These are phyloP conservation scores for Suaeda aralocaspica DNA, from an alignment of 148 eudicot genomes.

Conservation along the genomic window DNA sequence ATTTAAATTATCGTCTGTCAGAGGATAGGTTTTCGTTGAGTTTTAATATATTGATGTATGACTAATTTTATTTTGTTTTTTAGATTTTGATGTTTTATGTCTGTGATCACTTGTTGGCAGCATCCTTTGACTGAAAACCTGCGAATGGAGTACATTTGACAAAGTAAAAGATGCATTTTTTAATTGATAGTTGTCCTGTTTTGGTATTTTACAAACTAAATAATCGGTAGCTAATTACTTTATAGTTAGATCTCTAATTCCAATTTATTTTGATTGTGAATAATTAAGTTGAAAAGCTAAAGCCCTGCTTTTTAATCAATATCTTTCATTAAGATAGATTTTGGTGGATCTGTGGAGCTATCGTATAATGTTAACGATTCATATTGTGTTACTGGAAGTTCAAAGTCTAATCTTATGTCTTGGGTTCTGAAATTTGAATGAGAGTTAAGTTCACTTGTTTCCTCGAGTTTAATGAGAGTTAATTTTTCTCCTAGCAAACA, in stretches of 20 bases:
- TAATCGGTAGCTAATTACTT: not conserved
- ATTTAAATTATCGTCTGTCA: not conserved
- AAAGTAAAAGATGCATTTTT: not conserved
- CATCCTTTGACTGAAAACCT: not conserved
- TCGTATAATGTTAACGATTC: not conserved
- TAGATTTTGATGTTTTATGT: too few species aligned
- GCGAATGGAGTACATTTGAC: not conserved
- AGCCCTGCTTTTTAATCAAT: not conserved
- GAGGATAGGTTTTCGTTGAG: too few species aligned
- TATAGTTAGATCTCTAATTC: not conserved
- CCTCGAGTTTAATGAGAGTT: not conserved
- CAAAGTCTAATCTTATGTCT: not conserved
- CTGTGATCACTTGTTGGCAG: slow-evolving; percentile 1
- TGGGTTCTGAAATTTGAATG: too few species aligned
- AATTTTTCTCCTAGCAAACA: not conserved
- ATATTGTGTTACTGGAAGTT: not conserved
- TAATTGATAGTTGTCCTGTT: not conserved
- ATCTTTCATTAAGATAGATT: not conserved
- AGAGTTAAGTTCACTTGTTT: not conserved
- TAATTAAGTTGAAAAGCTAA: too few species aligned
- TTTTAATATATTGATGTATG: too few species aligned
- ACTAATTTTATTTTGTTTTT: too few species aligned
- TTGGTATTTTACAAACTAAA: too few species aligned
- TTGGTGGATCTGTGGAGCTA: not conserved
- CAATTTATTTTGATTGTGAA: not conserved